Evolutionary conservation across 257 asterid genomes (phyloP).

Genomic region (Rhazya stricta): DNA sequence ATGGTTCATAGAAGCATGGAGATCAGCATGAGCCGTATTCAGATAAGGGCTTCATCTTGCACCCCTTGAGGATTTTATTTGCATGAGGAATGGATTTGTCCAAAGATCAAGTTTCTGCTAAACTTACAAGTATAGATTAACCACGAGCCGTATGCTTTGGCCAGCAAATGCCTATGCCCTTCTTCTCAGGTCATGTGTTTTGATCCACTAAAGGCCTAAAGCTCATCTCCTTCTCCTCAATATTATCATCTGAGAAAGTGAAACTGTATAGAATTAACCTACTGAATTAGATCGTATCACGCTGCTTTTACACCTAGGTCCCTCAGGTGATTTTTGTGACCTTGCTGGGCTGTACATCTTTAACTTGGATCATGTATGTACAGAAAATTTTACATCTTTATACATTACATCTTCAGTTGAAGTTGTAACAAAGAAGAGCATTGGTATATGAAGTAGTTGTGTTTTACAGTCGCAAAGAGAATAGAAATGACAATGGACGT

Average conservation of each 20-base stretch:
- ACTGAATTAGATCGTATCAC: slow-evolving; percentile 2
- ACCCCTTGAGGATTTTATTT: slow-evolving; percentile 24
- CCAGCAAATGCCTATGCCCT: background rate
- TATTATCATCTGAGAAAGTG: background rate
- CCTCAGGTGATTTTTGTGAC: slow-evolving; percentile 1
- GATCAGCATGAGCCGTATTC: slow-evolving; percentile 33
- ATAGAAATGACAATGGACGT: no score
- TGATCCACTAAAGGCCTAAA: background rate
- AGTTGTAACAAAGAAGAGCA: background rate
- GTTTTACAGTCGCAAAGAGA: background rate
- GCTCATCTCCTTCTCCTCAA: background rate
- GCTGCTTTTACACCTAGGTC: slow-evolving; percentile 1
- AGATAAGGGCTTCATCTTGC: slow-evolving; percentile 36
- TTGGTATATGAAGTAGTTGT: background rate
- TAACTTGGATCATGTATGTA: background rate
- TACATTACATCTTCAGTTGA: background rate
- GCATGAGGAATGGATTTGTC: slow-evolving; percentile 6
- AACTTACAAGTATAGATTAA: background rate
- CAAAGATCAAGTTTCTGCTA: background rate
- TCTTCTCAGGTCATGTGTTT: background rate
- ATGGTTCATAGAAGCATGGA: slow-evolving; percentile 73
- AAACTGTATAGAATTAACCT: slow-evolving; percentile 5
- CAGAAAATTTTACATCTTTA: background rate
- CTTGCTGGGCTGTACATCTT: slow-evolving; percentile 1
- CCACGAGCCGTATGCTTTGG: background rate